These are phyloP conservation scores for Cladosporium sp. DNA, from an alignment of 2,329 filamentous ascomycete species.

Conservation along the genomic window DNA sequence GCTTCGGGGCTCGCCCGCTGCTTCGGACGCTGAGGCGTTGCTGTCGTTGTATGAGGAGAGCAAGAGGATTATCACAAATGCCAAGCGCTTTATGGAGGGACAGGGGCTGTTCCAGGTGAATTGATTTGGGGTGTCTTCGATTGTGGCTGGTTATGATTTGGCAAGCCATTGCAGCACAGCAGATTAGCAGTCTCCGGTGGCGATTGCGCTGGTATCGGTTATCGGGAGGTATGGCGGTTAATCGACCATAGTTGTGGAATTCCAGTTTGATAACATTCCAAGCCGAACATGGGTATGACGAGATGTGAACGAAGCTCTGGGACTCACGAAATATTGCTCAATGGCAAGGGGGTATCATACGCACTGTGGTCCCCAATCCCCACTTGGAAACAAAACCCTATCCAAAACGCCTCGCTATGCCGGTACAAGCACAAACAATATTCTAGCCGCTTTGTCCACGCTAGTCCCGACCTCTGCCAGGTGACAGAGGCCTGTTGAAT, in stretches of 20 bases:
- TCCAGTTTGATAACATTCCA: neutral
- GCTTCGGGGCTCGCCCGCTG: neutral
- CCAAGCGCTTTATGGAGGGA: neutral
- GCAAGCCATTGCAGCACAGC: neutral
- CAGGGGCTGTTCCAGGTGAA: neutral
- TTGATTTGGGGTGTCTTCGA: neutral
- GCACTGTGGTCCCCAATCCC: conserved; percentile 4
- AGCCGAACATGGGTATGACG: neutral
- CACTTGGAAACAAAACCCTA: neutral
- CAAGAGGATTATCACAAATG: neutral
- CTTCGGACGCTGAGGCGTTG: neutral
- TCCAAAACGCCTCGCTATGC: conserved; percentile 20
- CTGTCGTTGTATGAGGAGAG: conserved; percentile 2
- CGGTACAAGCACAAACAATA: neutral
- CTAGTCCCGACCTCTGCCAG: conserved; percentile 7
- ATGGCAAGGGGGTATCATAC: conserved; percentile 13
- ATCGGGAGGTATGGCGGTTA: neutral
- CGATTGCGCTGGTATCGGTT: neutral
- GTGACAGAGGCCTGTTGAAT: conserved; percentile 71
- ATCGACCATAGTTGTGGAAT: neutral
- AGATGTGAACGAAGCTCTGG: no score
- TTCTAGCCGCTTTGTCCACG: neutral
- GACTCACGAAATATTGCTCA: neutral
- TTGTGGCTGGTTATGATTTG: neutral
- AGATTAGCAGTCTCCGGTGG: neutral